Base-by-base conservation (phyloP, 2,329 filamentous ascomycete genomes). In the Parascedosporium putredinis region DNA sequence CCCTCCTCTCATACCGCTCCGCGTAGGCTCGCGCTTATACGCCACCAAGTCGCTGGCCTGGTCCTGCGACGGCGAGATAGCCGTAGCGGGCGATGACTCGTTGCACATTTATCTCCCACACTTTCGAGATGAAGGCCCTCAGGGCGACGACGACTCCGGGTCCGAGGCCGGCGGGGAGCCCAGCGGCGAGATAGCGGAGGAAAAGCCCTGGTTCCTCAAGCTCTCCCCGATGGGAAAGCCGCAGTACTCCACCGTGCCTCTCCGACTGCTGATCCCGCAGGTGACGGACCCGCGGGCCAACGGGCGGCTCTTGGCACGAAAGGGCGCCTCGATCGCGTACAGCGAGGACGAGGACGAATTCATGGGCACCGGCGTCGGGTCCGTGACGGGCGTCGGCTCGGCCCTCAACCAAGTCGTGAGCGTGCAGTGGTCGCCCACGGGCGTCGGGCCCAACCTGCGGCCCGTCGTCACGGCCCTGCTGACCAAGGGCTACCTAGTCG, bases 11-110 rank as follows among this genome's bases (percentile, higher is more conserved):
- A 70, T 72, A 55, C 64, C 70, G 3, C 62, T 76, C 20, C 59
- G 62, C 44, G 60, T 76, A 18, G 62, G 63, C 33, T 67, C 69
- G 9, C 62, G 71, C 4, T 70, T 72, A 16, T 60, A 73, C 52
- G 68, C 69, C 24, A 66, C 65, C 4, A 68, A 69, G 51, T 62
- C 67, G 1, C 55, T 71, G 7, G 58, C 72, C 31, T 80, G 76
- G 73, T 81, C 77, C 20, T 72, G 72, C 53, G 77, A 81, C 49
- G 74, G 71, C 22, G 77, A 79, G 56, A 65, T 81, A 4, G 77
- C 76, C 29, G 67, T 79, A 27, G 72, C 70, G 2, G 72, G 74
- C n/a, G 74, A 78, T 53, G 77, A 81, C 58, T 73, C 71, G 38
- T 64, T 79, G 25, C 66, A 72, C 55, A 60, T 78, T 44, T 76